Conservation (phyloP, 140 eudicot species). For the Artemisia princeps region DNA sequence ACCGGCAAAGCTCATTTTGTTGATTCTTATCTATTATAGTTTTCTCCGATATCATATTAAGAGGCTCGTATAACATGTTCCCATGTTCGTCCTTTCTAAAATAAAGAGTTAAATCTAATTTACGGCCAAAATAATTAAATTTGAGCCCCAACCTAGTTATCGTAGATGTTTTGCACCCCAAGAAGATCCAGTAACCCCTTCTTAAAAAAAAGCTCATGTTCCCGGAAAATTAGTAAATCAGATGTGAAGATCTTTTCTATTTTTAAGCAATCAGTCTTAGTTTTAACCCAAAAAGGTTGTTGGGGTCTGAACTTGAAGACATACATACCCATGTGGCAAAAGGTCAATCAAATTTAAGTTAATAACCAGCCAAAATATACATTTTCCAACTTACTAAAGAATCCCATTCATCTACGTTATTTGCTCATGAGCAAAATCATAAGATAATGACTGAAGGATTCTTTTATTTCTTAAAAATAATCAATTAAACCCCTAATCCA, state of each 20-base stretch:
- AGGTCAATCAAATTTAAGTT: background rate
- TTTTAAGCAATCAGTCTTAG: background rate
- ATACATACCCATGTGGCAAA: background rate
- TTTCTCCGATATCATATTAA: background rate
- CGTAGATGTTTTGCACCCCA: background rate
- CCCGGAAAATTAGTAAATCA: background rate
- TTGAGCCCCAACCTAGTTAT: background rate
- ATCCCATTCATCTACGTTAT: background rate
- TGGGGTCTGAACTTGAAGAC: background rate
- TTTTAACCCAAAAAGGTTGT: background rate
- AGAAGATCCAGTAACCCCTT: background rate
- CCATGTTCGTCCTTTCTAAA: background rate
- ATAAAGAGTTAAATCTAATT: background rate
- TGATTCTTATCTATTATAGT: background rate
- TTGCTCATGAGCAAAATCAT: constrained; percentile 1
- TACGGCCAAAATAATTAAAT: background rate
- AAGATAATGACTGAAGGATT: background rate
- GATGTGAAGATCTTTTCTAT: background rate
- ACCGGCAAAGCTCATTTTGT: background rate
- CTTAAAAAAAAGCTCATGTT: background rate
- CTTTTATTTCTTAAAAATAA: background rate
- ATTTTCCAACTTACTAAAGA: background rate
- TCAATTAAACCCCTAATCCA: background rate
- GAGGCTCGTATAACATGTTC: background rate
- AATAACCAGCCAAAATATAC: background rate